Evolutionary conservation across 2,329 filamentous ascomycete genomes (phyloP).

Genomic region (Chrysoporthe deuterocubensis): DNA sequence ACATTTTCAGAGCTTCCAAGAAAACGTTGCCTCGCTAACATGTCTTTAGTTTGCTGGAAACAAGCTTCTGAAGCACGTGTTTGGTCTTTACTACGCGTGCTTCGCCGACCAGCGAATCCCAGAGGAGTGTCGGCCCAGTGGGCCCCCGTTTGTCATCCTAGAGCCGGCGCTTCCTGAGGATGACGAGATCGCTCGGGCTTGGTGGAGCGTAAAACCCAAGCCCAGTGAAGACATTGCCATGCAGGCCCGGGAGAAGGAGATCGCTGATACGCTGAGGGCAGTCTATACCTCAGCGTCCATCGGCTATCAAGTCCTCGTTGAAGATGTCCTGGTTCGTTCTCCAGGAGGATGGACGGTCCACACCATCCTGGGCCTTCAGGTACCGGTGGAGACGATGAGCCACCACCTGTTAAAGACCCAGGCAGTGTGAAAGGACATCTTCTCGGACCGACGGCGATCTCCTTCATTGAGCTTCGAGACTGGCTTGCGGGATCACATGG

Average conservation of each 20-base stretch:
- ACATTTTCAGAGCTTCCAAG: neutral
- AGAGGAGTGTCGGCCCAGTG: neutral
- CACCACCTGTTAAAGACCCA: neutral
- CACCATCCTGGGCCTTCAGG: neutral
- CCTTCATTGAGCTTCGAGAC: neutral
- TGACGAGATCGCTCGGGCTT: neutral
- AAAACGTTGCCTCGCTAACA: neutral
- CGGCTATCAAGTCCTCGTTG: conserved; percentile 1
- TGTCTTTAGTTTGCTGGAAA: neutral
- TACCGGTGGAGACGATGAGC: neutral
- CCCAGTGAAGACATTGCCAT: neutral
- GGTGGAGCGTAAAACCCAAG: neutral
- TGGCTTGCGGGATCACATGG: neutral
- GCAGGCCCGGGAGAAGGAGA: neutral
- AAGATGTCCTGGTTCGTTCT: neutral
- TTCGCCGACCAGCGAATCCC: neutral
- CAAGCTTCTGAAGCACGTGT: conserved; percentile 3
- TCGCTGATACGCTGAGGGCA: neutral
- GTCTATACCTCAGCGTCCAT: neutral
- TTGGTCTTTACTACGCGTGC: neutral
- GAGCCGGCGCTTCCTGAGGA: neutral
- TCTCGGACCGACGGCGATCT: neutral
- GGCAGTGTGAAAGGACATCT: neutral
- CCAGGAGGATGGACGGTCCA: neutral
- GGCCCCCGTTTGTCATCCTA: neutral